A percentile compares a stretch with the other conserved stretches of the same genome.
These are phyloP conservation scores for Cubamyces lactineus DNA, from an alignment of 768 basidiomycete genomes.

Conservation along the genomic window DNA sequence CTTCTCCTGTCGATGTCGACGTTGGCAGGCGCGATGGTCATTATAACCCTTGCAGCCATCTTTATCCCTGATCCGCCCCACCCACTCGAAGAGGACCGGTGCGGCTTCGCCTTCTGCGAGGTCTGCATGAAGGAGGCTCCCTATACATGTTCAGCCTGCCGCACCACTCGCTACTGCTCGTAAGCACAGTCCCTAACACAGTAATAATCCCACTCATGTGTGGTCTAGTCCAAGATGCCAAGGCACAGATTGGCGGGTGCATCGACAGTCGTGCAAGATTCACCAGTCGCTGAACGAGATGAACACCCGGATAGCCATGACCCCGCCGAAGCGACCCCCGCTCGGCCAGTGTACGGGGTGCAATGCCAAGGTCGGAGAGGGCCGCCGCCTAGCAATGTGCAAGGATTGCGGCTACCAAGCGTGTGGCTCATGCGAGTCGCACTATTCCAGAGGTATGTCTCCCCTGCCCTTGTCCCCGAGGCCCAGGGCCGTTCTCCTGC, in stretches of 20 bases:
- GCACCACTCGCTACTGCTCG: constrained; percentile 28
- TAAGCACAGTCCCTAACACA: neutral
- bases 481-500: constrained; percentile 6
- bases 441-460: constrained; percentile 33
- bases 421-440: constrained; percentile 39
- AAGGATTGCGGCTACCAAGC: constrained; percentile 40
- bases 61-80: constrained; percentile 20
- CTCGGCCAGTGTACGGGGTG: constrained; percentile 38
- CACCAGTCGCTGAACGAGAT: constrained; percentile 37
- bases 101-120: constrained; percentile 23
- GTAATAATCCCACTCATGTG: neutral
- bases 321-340: constrained; percentile 31
- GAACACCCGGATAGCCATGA: constrained; percentile 31
- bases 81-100: constrained; percentile 23
- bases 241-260: constrained; percentile 35
- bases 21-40: constrained; percentile 23
- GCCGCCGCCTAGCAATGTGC: constrained; percentile 29
- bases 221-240: constrained; percentile 32
- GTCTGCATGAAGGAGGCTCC: constrained; percentile 23
- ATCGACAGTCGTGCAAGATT: constrained; percentile 41
- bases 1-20: constrained; percentile 23
- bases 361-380: constrained; percentile 27
- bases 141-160: constrained; percentile 26
- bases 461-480: neutral
- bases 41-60: constrained; percentile 21